These are phyloP conservation scores for Euphorbia tirucalli DNA, from an alignment of 345 rosid genomes.

Conservation along the genomic window DNA sequence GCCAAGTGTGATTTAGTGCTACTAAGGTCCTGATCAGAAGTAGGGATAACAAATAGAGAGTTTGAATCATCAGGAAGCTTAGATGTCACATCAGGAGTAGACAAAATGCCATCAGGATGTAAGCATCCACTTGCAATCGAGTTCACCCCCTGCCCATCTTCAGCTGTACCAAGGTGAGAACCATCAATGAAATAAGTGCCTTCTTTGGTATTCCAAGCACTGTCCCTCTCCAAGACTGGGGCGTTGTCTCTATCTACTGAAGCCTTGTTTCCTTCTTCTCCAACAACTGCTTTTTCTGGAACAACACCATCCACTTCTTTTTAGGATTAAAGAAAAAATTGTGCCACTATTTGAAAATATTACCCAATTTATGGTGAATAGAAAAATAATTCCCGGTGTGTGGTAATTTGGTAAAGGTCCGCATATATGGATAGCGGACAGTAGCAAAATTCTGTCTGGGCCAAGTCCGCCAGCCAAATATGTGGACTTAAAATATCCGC, in stretches of 20 bases:
- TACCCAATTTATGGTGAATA: too few relatives aligned
- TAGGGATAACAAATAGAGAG: constrained; percentile 37
- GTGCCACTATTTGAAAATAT: too few relatives aligned
- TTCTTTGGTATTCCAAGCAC: constrained; percentile 22
- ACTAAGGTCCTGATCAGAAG: constrained; percentile 31
- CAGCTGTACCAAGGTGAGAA: constrained; percentile 16
- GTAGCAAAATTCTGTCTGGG: too few relatives aligned
- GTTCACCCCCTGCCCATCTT: constrained; percentile 25
- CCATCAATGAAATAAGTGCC: constrained; percentile 7
- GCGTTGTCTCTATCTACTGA: constrained; percentile 10
- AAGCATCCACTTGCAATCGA: constrained; percentile 23
- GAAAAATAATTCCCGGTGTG: too few relatives aligned
- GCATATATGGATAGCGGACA: too few relatives aligned
- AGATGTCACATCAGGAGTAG: constrained; percentile 23
- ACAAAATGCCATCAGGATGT: constrained; percentile 19
- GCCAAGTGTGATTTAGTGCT: constrained; percentile 17
- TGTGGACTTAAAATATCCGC: too few relatives aligned
- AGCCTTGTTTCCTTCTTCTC: constrained; percentile 25
- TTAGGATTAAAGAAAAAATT: too few relatives aligned
- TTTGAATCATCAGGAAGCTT: constrained; percentile 49
- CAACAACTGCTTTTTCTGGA: constrained; percentile 27
- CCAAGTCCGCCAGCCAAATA: too few relatives aligned
- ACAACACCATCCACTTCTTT: neutral
- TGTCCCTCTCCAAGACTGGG: constrained; percentile 7
- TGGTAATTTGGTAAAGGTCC: too few relatives aligned